Evolutionary conservation across 352 stramenopile species (phyloP).

Genomic region (Globisporangium solare): DNA sequence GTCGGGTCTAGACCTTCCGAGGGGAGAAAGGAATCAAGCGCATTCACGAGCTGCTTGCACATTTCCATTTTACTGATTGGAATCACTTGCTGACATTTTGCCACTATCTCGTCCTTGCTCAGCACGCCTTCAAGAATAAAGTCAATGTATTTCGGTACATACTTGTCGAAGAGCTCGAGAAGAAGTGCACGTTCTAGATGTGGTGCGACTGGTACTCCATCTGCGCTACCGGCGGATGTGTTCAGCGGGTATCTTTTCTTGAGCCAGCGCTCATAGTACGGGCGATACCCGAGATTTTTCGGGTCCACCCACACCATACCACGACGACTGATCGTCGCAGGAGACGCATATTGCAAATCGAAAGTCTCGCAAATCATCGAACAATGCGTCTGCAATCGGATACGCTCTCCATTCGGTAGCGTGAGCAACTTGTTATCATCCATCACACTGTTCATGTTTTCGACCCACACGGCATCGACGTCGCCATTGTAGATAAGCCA

Average conservation of each 20-base stretch:
- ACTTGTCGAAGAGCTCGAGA: conserved; percentile 93
- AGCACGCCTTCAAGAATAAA: conserved; percentile 91
- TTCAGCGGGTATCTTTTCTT: conserved; percentile 80
- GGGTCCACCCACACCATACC: conserved; percentile 97
- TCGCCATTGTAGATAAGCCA: conserved; percentile 97
- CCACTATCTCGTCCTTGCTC: conserved; percentile 83
- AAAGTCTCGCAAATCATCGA: conserved; percentile 95
- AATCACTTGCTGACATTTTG: conserved; percentile 91
- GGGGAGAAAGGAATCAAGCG: conserved; percentile 87
- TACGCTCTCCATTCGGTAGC: conserved; percentile 94
- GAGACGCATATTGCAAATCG: conserved; percentile 94
- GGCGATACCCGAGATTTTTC: conserved; percentile 93
- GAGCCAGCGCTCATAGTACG: conserved; percentile 94
- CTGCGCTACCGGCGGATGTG: conserved; percentile 5
- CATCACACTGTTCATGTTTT: conserved; percentile 98
- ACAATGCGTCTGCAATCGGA: conserved; percentile 90
- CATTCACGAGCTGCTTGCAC: conserved; percentile 93
- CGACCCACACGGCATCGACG: conserved; percentile 95
- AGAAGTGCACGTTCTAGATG: conserved; percentile 50
- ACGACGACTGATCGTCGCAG: conserved; percentile 93
- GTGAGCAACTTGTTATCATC: conserved; percentile 96
- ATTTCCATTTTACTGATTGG: conserved; percentile 93
- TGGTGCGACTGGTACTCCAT: conserved; percentile 9
- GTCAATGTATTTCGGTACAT: conserved; percentile 88
- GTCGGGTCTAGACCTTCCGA: conserved; percentile 31